A percentile compares a stretch with the other conserved stretches of the same genome.
phyloP scores from a whole-genome alignment of 331 rosid genomes.

The Dryas integrifolia region DNA sequence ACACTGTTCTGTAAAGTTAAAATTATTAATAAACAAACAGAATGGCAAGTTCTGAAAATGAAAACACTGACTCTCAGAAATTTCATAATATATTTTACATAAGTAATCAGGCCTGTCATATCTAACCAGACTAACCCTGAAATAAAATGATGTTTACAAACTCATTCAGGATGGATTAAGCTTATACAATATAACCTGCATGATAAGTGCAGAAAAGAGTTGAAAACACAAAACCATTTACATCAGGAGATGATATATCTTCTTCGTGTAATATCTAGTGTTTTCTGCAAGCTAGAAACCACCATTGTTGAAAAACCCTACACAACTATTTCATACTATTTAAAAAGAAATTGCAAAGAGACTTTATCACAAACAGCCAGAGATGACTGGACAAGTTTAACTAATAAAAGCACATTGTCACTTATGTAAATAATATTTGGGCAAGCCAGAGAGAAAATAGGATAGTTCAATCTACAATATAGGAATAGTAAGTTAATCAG shows the following conservation, averaged over 20 bases:
- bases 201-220: neutral
- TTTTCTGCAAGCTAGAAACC: slow-evolving; percentile 8
- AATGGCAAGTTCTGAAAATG: neutral
- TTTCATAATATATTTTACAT: neutral
- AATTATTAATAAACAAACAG: slow-evolving; percentile 22
- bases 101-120: neutral
- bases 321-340: neutral
- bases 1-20: slow-evolving; percentile 31
- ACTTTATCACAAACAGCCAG: neutral
- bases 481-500: slow-evolving; percentile 20
- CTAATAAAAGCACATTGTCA: neutral
- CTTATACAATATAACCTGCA: neutral
- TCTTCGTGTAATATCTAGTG: neutral
- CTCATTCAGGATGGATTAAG: neutral
- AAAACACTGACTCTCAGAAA: neutral
- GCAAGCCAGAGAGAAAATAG: neutral
- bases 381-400: slow-evolving; percentile 1
- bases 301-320: neutral
- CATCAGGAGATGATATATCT: neutral
- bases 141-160: neutral
- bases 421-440: neutral
- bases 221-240: neutral
- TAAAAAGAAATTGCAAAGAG: neutral
- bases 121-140: neutral
- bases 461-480: neutral